Evolutionary conservation across 257 asterid species (phyloP), one percentile per base, ranked within the genome.

Genomic region (Euphrasia confusa): DNA sequence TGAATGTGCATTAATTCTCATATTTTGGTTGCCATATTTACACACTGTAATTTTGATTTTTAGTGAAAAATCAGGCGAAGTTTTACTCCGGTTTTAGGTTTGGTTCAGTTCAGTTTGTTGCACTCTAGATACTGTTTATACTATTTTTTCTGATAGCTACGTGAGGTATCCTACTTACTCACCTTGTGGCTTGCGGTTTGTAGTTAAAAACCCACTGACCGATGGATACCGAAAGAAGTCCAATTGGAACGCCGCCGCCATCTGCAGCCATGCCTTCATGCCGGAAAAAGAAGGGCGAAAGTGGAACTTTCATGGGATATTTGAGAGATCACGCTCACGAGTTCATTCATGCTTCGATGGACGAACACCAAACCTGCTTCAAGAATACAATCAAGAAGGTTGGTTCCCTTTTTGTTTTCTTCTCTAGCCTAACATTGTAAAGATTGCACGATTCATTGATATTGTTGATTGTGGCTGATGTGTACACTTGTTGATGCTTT

Each of bases 301-400:
- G 72, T 13, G 90, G 85, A 1, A 74, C 84, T 10, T 88, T 88
- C 69, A 44, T 91, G 14, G 92, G 88, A 76, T 95, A 84, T 40
- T 76, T 88, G 66, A 88, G 37, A 75, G 98, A 84, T 68, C 98
- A 91, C 65, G 84, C 86, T 24, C 95, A 88, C 32, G 96, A 88
- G 70, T 91, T 91, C 68, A 73, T 91, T 57, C 68, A 83, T 68
- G 96, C 96, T 58, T 91, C 96, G 3, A 73, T 86, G 98, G 95
- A 91, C 7, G 98, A 88, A 70, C 98, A 88, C 80, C 88, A 84
- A 65, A 82, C 92, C 50, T 91, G 98, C 81, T 91, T 91, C 75
- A 81, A 83, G 74, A 88, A 91, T 81, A 84, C 92, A 1, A 80
- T 88, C 55, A 78, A 80, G 79, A 91, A 88, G 95, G 94, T 21